A percentile compares a stretch with the other conserved stretches of the same genome.
Conservation (phyloP, 768 basidiomycete genomes). For the Tephrocybe sp. region DNA sequence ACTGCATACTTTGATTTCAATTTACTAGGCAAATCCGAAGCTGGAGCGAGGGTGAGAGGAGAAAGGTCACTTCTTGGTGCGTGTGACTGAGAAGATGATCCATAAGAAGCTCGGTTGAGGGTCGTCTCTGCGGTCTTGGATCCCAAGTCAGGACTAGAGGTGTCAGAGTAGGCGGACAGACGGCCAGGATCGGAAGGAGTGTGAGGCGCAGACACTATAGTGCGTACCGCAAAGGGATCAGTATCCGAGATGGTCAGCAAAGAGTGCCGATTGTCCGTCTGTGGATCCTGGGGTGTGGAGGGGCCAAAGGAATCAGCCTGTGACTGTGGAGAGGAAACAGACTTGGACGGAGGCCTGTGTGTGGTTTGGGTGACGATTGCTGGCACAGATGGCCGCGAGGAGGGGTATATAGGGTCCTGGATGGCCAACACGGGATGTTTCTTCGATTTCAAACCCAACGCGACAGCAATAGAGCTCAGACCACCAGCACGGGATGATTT, state of each 20-base stretch:
- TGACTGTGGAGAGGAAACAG: slow-evolving; percentile 56
- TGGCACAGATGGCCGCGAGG: slow-evolving; percentile 21
- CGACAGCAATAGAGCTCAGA: slow-evolving; percentile 53
- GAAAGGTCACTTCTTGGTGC: slow-evolving; percentile 28
- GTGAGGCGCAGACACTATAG: slow-evolving; percentile 38
- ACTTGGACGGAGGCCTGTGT: slow-evolving; percentile 49
- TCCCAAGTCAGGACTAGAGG: slow-evolving; percentile 44
- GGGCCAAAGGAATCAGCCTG: slow-evolving; percentile 54
- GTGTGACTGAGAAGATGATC: slow-evolving; percentile 56
- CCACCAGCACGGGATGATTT: slow-evolving; percentile 26
- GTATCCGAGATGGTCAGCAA: slow-evolving; percentile 60
- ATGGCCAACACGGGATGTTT: slow-evolving; percentile 53
- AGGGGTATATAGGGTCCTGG: slow-evolving; percentile 41
- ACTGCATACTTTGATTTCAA: slow-evolving; percentile 17
- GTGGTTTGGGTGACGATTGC: slow-evolving; percentile 21
- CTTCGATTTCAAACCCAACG: slow-evolving; percentile 63
- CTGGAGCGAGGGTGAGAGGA: slow-evolving; percentile 10
- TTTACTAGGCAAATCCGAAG: slow-evolving; percentile 7
- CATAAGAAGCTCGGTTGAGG: slow-evolving; percentile 49
- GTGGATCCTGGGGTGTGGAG: slow-evolving; percentile 51
- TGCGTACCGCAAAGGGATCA: slow-evolving; percentile 61
- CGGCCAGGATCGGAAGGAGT: slow-evolving; percentile 43
- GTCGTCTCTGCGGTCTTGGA: slow-evolving; percentile 37
- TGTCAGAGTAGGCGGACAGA: slow-evolving; percentile 52
- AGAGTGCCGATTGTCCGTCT: slow-evolving; percentile 41